Conservation (phyloP, 78 protist genomes). For the Dictyostelium firmibasis region DNA sequence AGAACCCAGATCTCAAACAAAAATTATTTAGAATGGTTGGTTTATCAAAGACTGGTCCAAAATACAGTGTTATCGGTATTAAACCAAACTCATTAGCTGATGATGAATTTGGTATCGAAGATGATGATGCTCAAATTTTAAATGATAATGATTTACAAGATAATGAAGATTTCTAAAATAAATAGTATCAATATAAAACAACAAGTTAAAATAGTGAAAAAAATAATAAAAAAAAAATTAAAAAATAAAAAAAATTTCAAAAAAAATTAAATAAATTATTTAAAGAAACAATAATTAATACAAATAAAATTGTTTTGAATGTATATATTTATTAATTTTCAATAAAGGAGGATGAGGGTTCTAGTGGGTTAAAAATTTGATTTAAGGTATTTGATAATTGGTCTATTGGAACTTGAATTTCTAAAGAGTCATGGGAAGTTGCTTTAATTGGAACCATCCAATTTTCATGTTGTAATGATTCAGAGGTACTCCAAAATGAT, state of each 20-base stretch:
- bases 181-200: background rate
- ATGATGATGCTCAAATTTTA: conserved; percentile 75
- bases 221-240: background rate
- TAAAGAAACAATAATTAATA: no score
- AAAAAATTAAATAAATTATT: background rate
- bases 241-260: no score
- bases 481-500: conserved; percentile 34
- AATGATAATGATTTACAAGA: conserved; percentile 62
- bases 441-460: conserved; percentile 64
- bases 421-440: background rate
- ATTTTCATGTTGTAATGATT: conserved; percentile 17
- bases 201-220: no score
- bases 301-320: background rate
- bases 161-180: background rate
- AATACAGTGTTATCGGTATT: conserved; percentile 35
- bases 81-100: conserved; percentile 72
- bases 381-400: background rate
- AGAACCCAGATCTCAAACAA: conserved; percentile 37
- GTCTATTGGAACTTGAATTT: conserved; percentile 22
- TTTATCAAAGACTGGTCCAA: conserved; percentile 13
- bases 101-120: conserved; percentile 76
- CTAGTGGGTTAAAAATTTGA: background rate
- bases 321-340: no score
- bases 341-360: background rate
- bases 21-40: conserved; percentile 18